These are phyloP conservation scores for Saccharomycopsis vini DNA, from an alignment of 805 yeast genomes.

Conservation along the genomic window DNA sequence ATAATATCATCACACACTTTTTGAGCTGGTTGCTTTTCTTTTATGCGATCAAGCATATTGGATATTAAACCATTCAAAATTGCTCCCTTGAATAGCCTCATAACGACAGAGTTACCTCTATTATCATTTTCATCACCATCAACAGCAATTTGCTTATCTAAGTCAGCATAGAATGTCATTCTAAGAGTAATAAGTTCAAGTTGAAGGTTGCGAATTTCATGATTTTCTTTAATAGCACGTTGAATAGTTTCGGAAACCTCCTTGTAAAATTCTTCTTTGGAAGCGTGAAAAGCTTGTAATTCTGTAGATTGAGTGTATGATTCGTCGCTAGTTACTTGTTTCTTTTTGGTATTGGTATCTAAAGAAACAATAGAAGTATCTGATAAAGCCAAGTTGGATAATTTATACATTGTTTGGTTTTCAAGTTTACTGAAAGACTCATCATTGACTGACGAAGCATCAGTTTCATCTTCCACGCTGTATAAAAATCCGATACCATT, in stretches of 20 bases:
- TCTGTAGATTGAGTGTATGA: slow-evolving; percentile 25
- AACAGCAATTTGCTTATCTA: no score
- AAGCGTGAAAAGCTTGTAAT: slow-evolving; percentile 41
- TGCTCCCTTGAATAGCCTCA: no score
- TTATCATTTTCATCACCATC: no score
- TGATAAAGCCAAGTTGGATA: slow-evolving; percentile 41
- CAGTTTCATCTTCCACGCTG: slow-evolving; percentile 17
- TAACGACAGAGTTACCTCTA: no score
- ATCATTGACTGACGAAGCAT: neutral
- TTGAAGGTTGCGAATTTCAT: slow-evolving; percentile 86
- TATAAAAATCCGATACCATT: slow-evolving; percentile 29
- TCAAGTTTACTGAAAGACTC: neutral
- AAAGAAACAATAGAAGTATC: slow-evolving; percentile 50
- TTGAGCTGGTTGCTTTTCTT: no score
- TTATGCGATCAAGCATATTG: no score
- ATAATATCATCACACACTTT: no score
- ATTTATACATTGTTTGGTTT: slow-evolving; percentile 29
- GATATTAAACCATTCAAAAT: no score
- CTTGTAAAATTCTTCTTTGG: slow-evolving; percentile 72
- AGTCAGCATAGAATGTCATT: slow-evolving; percentile 49
- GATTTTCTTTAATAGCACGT: slow-evolving; percentile 86
- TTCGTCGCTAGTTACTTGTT: slow-evolving; percentile 20
- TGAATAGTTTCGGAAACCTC: slow-evolving; percentile 94
- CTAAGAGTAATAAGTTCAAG: slow-evolving; percentile 88
- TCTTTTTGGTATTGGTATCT: slow-evolving; percentile 2